phyloP scores from a whole-genome alignment of 78 protist genomes.

The Salpingoeca rosetta region DNA sequence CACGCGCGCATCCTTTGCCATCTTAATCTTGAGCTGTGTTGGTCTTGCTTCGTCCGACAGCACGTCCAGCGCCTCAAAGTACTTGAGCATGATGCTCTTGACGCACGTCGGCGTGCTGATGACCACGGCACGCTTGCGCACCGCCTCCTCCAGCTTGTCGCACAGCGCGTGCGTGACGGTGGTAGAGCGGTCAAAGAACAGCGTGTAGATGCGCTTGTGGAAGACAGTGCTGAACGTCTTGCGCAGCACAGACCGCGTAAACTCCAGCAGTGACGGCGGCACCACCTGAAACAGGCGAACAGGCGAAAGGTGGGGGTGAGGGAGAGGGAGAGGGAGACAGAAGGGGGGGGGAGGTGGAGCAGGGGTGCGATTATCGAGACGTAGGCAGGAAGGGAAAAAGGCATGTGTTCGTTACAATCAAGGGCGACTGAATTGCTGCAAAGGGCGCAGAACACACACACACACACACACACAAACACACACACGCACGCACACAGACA shows the following conservation, averaged over 20 bases:
- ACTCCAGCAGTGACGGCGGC: slow-evolving; percentile 57
- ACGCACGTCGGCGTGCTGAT: slow-evolving; percentile 19
- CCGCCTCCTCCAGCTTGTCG: slow-evolving; percentile 14
- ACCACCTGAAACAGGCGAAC: too few species aligned
- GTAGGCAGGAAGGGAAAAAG: too few species aligned
- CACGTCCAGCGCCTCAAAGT: slow-evolving; percentile 38
- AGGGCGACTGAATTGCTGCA: background rate
- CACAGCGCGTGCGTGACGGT: background rate
- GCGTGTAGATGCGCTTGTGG: slow-evolving; percentile 49
- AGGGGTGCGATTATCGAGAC: too few species aligned
- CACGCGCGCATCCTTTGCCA: background rate
- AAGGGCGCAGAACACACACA: too few species aligned
- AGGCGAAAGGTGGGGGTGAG: too few species aligned
- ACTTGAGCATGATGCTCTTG: slow-evolving; percentile 52
- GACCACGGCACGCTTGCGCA: slow-evolving; percentile 2
- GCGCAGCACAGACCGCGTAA: slow-evolving; percentile 43
- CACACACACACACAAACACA: background rate
- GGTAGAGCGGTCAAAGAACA: slow-evolving; percentile 23
- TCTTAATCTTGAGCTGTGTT: too few species aligned
- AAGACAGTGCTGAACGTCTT: slow-evolving; percentile 45
- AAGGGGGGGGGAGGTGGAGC: too few species aligned
- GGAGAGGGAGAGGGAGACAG: too few species aligned
- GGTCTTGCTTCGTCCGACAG: too few species aligned
- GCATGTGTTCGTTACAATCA: background rate
- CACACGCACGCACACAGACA: too few species aligned